Base-by-base conservation (phyloP, 2,329 filamentous ascomycete species). In the Apiospora hydei region DNA sequence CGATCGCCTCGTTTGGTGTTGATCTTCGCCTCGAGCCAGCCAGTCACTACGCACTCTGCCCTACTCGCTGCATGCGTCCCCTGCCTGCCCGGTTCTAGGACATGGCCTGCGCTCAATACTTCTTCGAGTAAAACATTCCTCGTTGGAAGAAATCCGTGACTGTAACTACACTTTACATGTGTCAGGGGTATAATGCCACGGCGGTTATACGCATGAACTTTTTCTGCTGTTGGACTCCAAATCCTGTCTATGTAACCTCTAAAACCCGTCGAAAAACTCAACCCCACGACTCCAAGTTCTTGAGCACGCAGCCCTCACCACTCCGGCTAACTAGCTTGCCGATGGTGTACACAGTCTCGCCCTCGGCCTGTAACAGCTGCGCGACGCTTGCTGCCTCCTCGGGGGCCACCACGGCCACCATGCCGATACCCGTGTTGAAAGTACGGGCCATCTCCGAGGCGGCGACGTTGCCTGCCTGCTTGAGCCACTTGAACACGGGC, bases 341-440 rank as follows among this genome's bases (percentile, higher is more conserved):
- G 73, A 98, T 90, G 38, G 84, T 87, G 80, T 89, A 94, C 4
- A 97, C 94, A 72, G 85, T 91, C 87, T 98, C 95, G 21, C 94
- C 94, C 66, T 89, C 87, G 38, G 84, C 85, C 78, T 90, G 86
- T 30, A 98, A 84, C 64, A 89, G 84, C 70, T 85, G 82, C 26
- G 85, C 85, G 1, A 94, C 91, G 49, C 87, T 85, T 7, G 89
- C 87, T 1, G 87, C 93, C 76, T 93, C 88, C 46, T 85, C 87
- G 71, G 88, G 85, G 41, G 88, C 89, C 3, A 98, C 94, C 6
- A 95, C 94, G 43, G 95, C 86, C 7, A 98, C 93, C 95, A 99
- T 98, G 67, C 96, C 96, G 64, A 99, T 85, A 69, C 96, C 96
- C 10, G 93, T 95, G 85, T 99, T 99, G 88, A 98, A 98, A 1